phyloP scores from a whole-genome alignment of 768 basidiomycete species.

The Amanita phalloides region DNA sequence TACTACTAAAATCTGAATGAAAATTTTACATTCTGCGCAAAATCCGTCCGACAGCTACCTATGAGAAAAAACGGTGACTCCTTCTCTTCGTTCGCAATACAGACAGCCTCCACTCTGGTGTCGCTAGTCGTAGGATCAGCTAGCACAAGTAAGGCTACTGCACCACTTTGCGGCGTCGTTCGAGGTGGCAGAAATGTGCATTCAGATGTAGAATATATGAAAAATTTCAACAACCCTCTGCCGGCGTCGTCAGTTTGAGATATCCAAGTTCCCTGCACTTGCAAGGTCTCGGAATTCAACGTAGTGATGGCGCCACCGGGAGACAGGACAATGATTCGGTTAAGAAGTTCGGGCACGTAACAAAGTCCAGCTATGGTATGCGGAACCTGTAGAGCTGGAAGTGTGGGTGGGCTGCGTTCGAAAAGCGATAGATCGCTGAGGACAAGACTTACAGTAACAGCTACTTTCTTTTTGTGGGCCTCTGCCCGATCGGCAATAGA shows the following conservation, averaged over 20 bases:
- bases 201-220: slow-evolving; percentile 8
- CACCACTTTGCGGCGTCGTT: slow-evolving; percentile 12
- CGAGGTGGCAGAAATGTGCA: slow-evolving; percentile 19
- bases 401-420: slow-evolving; percentile 4
- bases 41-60: slow-evolving; percentile 16
- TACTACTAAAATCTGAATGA: slow-evolving; percentile 2
- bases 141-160: slow-evolving; percentile 13
- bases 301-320: slow-evolving; percentile 19
- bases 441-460: slow-evolving; percentile 30
- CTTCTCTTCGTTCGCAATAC: neutral
- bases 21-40: slow-evolving; percentile 21
- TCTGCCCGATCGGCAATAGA: slow-evolving; percentile 16
- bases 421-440: slow-evolving; percentile 16
- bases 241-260: slow-evolving; percentile 10
- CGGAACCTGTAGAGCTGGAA: slow-evolving; percentile 2
- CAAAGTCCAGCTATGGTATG: slow-evolving; percentile 1
- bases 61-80: neutral
- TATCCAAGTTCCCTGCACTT: neutral
- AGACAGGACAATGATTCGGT: slow-evolving; percentile 19
- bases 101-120: neutral
- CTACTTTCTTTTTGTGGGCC: slow-evolving; percentile 24
- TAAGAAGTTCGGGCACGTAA: neutral
- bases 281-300: slow-evolving; percentile 16
- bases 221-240: slow-evolving; percentile 10
- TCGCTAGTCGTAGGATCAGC: slow-evolving; percentile 1